phyloP scores from a whole-genome alignment of 2,329 filamentous ascomycete species.

The Diaporthe eres region DNA sequence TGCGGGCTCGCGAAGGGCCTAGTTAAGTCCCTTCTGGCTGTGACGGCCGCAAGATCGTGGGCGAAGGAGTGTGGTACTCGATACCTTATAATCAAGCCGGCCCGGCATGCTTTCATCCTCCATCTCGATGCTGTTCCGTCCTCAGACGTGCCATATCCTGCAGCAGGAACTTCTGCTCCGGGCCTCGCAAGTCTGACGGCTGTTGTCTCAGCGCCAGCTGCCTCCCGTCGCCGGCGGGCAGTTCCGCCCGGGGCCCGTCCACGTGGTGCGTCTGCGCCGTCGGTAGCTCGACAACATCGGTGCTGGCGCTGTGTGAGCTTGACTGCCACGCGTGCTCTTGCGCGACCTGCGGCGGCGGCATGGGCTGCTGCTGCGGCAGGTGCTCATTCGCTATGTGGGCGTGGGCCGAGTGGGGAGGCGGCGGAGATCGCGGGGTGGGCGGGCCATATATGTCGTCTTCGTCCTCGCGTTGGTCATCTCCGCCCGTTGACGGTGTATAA shows the following conservation, averaged over 20 bases:
- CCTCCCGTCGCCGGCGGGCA: neutral
- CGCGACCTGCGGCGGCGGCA: neutral
- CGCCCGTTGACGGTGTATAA: neutral
- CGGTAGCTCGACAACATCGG: slow-evolving; percentile 1
- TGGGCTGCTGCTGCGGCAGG: neutral
- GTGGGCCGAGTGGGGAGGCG: slow-evolving; percentile 28
- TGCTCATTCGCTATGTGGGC: neutral
- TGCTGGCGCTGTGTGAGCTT: neutral
- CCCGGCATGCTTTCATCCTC: neutral
- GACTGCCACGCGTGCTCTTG: neutral
- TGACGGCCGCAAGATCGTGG: too few relatives aligned
- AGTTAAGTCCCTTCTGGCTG: neutral
- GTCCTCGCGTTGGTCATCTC: neutral
- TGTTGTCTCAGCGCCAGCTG: neutral
- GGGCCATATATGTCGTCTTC: slow-evolving; percentile 1
- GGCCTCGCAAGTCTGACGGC: neutral
- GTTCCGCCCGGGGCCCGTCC: slow-evolving; percentile 1
- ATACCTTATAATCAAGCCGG: neutral
- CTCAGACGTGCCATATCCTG: neutral
- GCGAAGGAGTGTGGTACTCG: too few relatives aligned
- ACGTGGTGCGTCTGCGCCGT: slow-evolving; percentile 7
- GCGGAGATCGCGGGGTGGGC: neutral
- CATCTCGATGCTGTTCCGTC: neutral
- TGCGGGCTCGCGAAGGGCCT: neutral
- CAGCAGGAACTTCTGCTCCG: slow-evolving; percentile 28